Conservation (phyloP, 495 filamentous ascomycete species). For the Lophiostoma macrostomum region DNA sequence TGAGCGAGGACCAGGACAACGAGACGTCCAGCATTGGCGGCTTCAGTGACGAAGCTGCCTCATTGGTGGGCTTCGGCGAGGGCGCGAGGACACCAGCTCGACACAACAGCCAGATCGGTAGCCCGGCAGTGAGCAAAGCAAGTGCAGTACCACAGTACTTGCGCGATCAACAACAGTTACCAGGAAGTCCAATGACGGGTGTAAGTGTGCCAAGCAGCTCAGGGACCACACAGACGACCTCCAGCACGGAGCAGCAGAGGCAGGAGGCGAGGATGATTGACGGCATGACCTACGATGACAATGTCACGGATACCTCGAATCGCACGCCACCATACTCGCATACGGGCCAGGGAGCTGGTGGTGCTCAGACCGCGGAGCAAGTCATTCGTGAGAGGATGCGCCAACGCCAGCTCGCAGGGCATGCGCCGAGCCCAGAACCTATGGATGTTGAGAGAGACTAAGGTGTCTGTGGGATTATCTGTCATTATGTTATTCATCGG, state of each 20-base stretch:
- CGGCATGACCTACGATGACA: slow-evolving; percentile 42
- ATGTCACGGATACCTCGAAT: slow-evolving; percentile 38
- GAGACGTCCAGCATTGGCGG: slow-evolving; percentile 62
- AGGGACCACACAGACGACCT: slow-evolving; percentile 11
- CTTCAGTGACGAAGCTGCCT: slow-evolving; percentile 76
- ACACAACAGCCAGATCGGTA: slow-evolving; percentile 35
- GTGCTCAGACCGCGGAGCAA: slow-evolving; percentile 51
- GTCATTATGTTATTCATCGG: too few species aligned
- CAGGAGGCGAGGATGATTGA: slow-evolving; percentile 42
- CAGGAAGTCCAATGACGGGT: slow-evolving; percentile 18
- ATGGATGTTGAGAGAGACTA: too few species aligned
- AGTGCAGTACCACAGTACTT: slow-evolving; percentile 24
- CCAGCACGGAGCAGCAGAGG: slow-evolving; percentile 26
- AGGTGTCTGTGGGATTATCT: too few species aligned
- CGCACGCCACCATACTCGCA: slow-evolving; percentile 37
- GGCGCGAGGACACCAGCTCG: slow-evolving; percentile 61
- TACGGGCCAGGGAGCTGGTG: slow-evolving; percentile 32
- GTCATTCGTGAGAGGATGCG: slow-evolving; percentile 51
- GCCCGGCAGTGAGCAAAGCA: slow-evolving; percentile 32
- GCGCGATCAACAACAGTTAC: slow-evolving; percentile 23
- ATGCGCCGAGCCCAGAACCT: too few species aligned
- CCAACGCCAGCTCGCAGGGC: slow-evolving; percentile 3
- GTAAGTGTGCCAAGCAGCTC: slow-evolving; percentile 20
- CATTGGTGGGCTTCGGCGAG: slow-evolving; percentile 82
- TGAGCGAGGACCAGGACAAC: slow-evolving; percentile 65